Conservation (phyloP, 768 basidiomycete species). For the Lactarius tabidus region DNA sequence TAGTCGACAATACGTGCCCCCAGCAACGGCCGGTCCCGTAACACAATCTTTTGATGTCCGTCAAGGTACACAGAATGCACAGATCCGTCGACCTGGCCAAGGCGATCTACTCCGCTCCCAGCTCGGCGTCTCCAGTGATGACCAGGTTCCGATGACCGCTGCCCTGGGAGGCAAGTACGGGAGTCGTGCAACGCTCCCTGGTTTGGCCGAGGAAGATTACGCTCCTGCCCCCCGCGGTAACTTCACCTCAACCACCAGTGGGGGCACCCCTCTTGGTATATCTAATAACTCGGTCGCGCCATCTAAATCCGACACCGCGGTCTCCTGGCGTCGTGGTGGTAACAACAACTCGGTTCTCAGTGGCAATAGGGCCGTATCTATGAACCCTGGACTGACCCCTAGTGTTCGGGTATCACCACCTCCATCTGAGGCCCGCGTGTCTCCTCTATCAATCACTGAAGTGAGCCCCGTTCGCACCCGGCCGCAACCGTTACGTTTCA, state of each 20-base stretch:
- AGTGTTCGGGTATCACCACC: conserved; percentile 73
- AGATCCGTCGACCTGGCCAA: conserved; percentile 65
- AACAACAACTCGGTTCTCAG: conserved; percentile 67
- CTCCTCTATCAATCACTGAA: conserved; percentile 38
- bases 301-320: conserved; percentile 78
- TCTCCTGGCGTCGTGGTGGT: conserved; percentile 76
- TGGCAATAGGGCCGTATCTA: conserved; percentile 55
- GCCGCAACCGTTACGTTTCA: conserved; percentile 55
- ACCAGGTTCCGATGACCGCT: conserved; percentile 78
- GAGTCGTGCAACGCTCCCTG: conserved; percentile 48
- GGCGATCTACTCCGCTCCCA: conserved; percentile 62
- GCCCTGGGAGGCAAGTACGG: conserved; percentile 74
- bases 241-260: conserved; percentile 58
- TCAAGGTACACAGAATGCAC: conserved; percentile 49
- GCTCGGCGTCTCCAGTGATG: conserved; percentile 49
- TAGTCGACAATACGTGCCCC: conserved; percentile 47
- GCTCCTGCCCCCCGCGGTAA: conserved; percentile 23
- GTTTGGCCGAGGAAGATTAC: conserved; percentile 41
- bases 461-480: conserved; percentile 52
- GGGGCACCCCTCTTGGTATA: conserved; percentile 64
- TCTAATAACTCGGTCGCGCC: conserved; percentile 40
- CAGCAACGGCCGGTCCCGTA: conserved; percentile 72
- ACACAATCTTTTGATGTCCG: conserved; percentile 62
- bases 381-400: conserved; percentile 42
- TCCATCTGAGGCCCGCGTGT: conserved; percentile 54